phyloP scores from a whole-genome alignment of 1,284 basidiomycete genomes.

The Puccinia coronata region DNA sequence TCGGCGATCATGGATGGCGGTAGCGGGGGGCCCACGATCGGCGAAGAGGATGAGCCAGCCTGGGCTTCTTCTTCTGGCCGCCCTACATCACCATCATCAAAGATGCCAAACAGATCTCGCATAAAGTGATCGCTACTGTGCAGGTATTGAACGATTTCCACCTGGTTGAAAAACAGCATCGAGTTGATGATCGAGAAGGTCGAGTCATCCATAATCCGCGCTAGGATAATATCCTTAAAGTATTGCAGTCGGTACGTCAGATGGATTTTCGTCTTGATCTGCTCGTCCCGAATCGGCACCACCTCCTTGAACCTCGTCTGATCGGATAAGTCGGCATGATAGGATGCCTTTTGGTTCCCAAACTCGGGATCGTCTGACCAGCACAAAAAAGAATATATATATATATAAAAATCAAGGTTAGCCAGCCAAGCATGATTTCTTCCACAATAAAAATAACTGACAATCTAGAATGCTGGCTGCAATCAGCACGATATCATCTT shows the following conservation, averaged over 20 bases:
- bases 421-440: not conserved
- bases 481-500: slow-evolving; percentile 87
- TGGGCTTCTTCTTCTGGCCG: not conserved
- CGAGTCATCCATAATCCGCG: slow-evolving; percentile 88
- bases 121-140: slow-evolving; percentile 76
- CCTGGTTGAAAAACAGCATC: slow-evolving; percentile 98
- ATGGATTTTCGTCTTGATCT: slow-evolving; percentile 82
- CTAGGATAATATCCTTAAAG: slow-evolving; percentile 96
- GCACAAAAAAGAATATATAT: slow-evolving; percentile 23
- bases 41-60: not conserved
- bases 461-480: slow-evolving; percentile 97
- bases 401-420: slow-evolving; percentile 35
- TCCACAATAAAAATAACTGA: slow-evolving; percentile 61
- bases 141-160: slow-evolving; percentile 91
- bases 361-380: slow-evolving; percentile 89
- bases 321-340: slow-evolving; percentile 83
- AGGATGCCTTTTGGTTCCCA: slow-evolving; percentile 90
- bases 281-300: slow-evolving; percentile 72
- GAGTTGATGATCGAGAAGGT: slow-evolving; percentile 96
- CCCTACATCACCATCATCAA: slow-evolving; percentile 65
- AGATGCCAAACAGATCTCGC: slow-evolving; percentile 74
- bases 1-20: slow-evolving; percentile 49
- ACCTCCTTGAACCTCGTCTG: slow-evolving; percentile 82
- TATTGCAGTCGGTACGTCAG: slow-evolving; percentile 95
- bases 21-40: slow-evolving; percentile 52